Percentiles rank a stretch among this genome's conserved stretches.
Conservation (phyloP, 2,329 filamentous ascomycete genomes). For the Colletotrichum sp. region DNA sequence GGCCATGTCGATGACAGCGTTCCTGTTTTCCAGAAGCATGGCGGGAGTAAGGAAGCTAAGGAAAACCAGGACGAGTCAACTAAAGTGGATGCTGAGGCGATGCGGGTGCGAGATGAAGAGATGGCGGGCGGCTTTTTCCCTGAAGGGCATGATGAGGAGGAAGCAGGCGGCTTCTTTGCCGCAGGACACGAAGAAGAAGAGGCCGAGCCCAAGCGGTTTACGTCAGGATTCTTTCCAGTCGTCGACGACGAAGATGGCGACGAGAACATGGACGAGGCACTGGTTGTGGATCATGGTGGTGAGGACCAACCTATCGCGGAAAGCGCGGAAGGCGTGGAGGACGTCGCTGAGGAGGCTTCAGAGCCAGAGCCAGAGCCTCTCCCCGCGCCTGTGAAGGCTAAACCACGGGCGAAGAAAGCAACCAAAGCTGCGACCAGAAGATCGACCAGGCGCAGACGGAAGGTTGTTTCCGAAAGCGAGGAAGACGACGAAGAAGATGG, state of each 20-base stretch:
- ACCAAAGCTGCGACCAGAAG: constrained; percentile 2
- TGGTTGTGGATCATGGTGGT: constrained; percentile 37
- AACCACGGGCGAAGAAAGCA: constrained; percentile 1
- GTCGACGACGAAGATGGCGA: constrained; percentile 48
- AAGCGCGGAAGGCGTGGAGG: neutral
- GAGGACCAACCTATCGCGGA: neutral
- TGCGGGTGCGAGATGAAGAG: constrained; percentile 47
- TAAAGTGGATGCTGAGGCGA: constrained; percentile 24
- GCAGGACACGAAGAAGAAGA: constrained; percentile 60
- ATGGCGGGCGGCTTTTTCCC: constrained; percentile 68
- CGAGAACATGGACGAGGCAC: constrained; percentile 34
- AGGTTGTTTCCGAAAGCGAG: constrained; percentile 2
- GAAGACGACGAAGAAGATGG: constrained; percentile 11
- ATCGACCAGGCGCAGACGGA: constrained; percentile 8
- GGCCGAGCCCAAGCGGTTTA: constrained; percentile 35
- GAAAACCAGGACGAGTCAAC: neutral
- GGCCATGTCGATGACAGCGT: constrained; percentile 62
- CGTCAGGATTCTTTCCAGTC: constrained; percentile 55
- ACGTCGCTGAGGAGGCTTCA: neutral
- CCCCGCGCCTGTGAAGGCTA: constrained; percentile 8
- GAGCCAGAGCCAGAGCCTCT: neutral
- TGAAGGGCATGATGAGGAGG: constrained; percentile 59
- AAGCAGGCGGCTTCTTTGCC: constrained; percentile 62
- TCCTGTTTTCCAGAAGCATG: constrained; percentile 56
- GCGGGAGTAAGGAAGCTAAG: constrained; percentile 29